Base-by-base conservation (phyloP, 345 rosid genomes). In the Corchorus olitorius region DNA sequence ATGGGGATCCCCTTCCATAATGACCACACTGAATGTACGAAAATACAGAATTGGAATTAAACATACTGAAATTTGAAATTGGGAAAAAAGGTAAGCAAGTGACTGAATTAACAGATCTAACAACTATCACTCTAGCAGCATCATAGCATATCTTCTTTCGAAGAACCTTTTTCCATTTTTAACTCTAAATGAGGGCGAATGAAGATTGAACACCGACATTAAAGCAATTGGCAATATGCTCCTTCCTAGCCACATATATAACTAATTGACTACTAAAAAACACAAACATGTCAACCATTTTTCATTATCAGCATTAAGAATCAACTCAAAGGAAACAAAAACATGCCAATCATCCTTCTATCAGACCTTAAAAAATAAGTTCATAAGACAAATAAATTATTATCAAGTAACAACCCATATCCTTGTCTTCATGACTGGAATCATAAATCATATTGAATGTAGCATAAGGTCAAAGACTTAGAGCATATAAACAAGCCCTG, bases 1-100 rank as follows among this genome's bases (percentile, higher is more conserved):
- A 77, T 82, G 94, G 45, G 98, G 99, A 88, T 91, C 94, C 66
- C 97, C 95, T 82, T 97, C 98, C 87, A 89, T 88, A 81, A 92
- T 82, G 37, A 96, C 93, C 83, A 92, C 86, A 72, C 97, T 96
- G 79, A 83, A 86, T 35, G 9, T 33, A 66, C n/a, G 56, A 50
- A 78, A 75, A 64, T 12, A 33, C 16, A 53, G 35, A 4, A 69
- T 41, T 19, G 17, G 22, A 48, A 72, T 43, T 52, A 61, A 48
- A 74, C 56, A 53, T 41, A 15, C 39, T 33, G 9, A 68, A 14
- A 73, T 6, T 10, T 33, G 6, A 68, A 14, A 73, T 6, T 10
- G 11, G 19, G 33, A 12, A 53, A 37, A 33, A 17, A 15, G 39
- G 62, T 8, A 54, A 63, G 50, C 50, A 73, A 74, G 52, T 55